Evolutionary conservation across 495 filamentous ascomycete species (phyloP).

Genomic region (Hyphodiscus hymeniophilus): DNA sequence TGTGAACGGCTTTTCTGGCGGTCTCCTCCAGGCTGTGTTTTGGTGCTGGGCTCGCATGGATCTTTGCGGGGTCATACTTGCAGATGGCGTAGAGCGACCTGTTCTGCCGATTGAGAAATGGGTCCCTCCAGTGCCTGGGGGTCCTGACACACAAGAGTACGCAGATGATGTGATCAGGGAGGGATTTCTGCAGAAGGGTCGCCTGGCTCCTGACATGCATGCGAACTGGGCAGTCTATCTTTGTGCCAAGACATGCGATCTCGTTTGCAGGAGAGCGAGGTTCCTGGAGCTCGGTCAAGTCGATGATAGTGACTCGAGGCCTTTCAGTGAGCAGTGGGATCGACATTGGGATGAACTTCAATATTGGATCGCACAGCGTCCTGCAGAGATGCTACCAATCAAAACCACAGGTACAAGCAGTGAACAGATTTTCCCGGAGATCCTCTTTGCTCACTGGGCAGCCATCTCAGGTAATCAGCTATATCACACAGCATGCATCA

Average conservation of each 20-base stretch:
- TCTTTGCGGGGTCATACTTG: conserved; percentile 38
- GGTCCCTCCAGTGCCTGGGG: conserved; percentile 20
- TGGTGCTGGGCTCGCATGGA: conserved; percentile 45
- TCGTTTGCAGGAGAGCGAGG: conserved; percentile 33
- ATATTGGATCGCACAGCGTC: conserved; percentile 32
- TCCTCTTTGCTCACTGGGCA: conserved; percentile 37
- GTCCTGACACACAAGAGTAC: conserved; percentile 28
- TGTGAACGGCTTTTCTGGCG: conserved; percentile 35
- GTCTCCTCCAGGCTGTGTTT: conserved; percentile 35
- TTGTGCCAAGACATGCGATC: conserved; percentile 32
- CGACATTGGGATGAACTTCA: conserved; percentile 36
- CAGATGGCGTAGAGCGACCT: conserved; percentile 34
- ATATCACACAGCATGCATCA: conserved; percentile 38
- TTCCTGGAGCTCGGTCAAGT: conserved; percentile 26
- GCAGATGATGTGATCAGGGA: conserved; percentile 25
- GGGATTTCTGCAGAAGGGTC: background rate
- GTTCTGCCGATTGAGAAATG: conserved; percentile 34
- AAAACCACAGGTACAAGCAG: conserved; percentile 24
- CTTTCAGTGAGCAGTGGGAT: conserved; percentile 24
- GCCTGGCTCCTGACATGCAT: conserved; percentile 8
- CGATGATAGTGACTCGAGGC: conserved; percentile 1
- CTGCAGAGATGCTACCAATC: conserved; percentile 27
- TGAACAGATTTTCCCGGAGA: conserved; percentile 32
- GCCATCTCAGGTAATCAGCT: conserved; percentile 43
- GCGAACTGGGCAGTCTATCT: conserved; percentile 40